Evolutionary conservation across 352 stramenopile genomes (phyloP).

Genomic region (Saprolegnia parasitica): DNA sequence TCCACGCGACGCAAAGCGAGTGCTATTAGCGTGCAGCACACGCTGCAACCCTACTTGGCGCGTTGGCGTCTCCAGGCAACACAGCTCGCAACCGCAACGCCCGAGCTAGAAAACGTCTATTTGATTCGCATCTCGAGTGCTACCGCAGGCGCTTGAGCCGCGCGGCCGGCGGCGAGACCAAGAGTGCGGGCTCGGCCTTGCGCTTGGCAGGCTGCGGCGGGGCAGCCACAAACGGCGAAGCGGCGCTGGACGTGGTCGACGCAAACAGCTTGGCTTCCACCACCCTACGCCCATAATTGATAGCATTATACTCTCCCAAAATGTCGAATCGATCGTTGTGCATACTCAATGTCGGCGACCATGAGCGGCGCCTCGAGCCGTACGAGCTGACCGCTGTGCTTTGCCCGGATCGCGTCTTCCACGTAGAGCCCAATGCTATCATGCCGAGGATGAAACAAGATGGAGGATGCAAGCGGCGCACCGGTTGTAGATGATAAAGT

Average conservation of each 20-base stretch:
- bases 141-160: conserved; percentile 30
- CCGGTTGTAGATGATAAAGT: conserved; percentile 85
- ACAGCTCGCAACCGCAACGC: background rate
- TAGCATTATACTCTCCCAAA: background rate
- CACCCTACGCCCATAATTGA: background rate
- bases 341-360: conserved; percentile 60
- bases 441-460: background rate
- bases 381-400: conserved; percentile 50
- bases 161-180: conserved; percentile 18
- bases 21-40: conserved; percentile 20
- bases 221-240: too few relatives aligned
- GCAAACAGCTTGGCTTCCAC: background rate
- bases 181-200: background rate
- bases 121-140: background rate
- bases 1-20: too few relatives aligned
- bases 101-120: conserved; percentile 18
- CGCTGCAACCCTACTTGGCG: conserved; percentile 17
- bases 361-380: conserved; percentile 47
- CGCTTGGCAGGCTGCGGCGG: conserved; percentile 9
- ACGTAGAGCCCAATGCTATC: conserved; percentile 71
- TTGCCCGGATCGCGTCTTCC: conserved; percentile 73
- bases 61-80: background rate
- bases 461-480: conserved; percentile 30
- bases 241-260: too few relatives aligned
- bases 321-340: conserved; percentile 19